A percentile compares a stretch with the other conserved stretches of the same genome.
These are phyloP conservation scores for Coelastrella sp. DNA, from an alignment of 139 green algal species.

Conservation along the genomic window DNA sequence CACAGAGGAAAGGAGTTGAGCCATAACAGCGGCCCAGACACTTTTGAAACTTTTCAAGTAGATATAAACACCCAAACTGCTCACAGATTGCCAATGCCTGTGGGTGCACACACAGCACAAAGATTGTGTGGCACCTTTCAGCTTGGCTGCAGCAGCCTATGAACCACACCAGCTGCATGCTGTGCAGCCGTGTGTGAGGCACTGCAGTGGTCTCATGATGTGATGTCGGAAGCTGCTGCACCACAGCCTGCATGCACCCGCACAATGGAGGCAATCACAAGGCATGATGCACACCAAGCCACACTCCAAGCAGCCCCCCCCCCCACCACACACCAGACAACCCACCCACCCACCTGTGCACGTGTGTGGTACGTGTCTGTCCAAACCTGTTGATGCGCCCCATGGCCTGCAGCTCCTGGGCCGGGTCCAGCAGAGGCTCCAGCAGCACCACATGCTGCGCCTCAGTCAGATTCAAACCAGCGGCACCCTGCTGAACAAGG, in stretches of 20 bases:
- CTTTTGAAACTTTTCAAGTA: background rate
- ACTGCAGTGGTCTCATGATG: no score
- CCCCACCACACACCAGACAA: no score
- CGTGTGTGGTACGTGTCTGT: conserved; percentile 71
- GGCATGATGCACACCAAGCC: background rate
- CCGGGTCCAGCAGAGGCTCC: conserved; percentile 70
- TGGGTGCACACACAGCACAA: background rate
- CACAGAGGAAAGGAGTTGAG: background rate
- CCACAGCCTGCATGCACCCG: no score
- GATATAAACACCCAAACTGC: background rate
- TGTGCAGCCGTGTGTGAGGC: background rate
- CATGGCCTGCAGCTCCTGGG: conserved; percentile 69
- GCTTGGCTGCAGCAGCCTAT: no score
- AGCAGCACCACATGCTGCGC: conserved; percentile 89
- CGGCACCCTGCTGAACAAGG: conserved; percentile 76
- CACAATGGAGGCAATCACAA: no score
- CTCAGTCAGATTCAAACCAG: conserved; percentile 86
- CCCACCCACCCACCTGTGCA: conserved; percentile 64
- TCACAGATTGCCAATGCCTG: background rate
- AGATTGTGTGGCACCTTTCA: background rate
- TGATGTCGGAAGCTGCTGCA: no score
- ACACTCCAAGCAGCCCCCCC: background rate
- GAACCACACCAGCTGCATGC: no score
- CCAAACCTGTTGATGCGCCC: conserved; percentile 79
- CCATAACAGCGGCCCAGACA: background rate